phyloP scores from a whole-genome alignment of 1,284 basidiomycete genomes.

The Garcileccinum viscosum region DNA sequence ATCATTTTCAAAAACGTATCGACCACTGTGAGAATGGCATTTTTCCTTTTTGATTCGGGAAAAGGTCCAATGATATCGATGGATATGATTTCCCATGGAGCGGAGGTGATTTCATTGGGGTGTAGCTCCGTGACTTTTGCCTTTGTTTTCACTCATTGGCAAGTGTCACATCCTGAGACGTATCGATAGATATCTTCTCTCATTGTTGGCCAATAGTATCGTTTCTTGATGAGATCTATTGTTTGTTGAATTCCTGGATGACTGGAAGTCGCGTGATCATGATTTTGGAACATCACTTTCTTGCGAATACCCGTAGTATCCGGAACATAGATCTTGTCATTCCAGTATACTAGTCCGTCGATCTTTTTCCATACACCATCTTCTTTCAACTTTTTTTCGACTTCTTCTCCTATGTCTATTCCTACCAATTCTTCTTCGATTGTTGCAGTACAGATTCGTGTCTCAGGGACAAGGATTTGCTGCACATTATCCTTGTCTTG shows the following conservation, averaged over 20 bases:
- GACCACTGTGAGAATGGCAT: not conserved
- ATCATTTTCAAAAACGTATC: constrained; percentile 12
- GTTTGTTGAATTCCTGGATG: not conserved
- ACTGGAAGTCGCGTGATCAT: not conserved
- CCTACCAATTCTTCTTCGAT: no score
- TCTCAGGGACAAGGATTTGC: no score
- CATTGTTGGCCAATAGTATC: not conserved
- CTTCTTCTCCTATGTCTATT: no score
- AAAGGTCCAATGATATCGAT: not conserved
- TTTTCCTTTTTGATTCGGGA: not conserved
- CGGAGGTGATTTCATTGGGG: not conserved
- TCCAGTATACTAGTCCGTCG: no score
- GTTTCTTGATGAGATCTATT: rapidly evolving
- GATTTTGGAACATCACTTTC: not conserved
- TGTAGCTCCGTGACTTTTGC: not conserved
- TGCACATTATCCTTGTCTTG: no score
- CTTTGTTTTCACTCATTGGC: not conserved
- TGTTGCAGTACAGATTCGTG: no score
- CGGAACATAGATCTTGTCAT: no score
- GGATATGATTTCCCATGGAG: not conserved
- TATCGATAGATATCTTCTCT: not conserved
- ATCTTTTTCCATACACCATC: no score
- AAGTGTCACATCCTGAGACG: not conserved
- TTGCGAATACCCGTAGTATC: not conserved
- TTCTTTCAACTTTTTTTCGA: no score